Base-by-base conservation (phyloP, 2,329 filamentous ascomycete species). In the Fusarium sp. region DNA sequence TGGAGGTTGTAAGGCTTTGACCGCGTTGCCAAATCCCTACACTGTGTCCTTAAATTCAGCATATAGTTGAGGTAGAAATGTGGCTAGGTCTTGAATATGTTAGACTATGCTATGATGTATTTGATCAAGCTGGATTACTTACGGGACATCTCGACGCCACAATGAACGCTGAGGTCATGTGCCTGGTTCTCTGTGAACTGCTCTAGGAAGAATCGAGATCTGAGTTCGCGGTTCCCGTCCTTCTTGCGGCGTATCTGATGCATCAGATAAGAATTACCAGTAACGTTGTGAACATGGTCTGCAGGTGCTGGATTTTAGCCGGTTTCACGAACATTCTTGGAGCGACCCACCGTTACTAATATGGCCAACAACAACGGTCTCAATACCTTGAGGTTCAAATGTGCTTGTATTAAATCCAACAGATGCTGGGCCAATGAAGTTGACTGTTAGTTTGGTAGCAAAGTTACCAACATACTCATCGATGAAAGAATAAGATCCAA, bases 271-370 rank as follows among this genome's bases (percentile, higher is more conserved):
- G 26, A 47, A 20, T 47, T 47, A 18, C 20, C 20, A 8, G 43
- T 31, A 9, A 31, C 20, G 43, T 31, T 47, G 15, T n/a, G 29
- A 4, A 28, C 31, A 18, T 47, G 26, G 0, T 20, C 43, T 47
- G 3, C 4, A 18, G 2, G 1, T 3, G 1, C n/a, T n/a, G n/a
- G n/a, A n/a, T n/a, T n/a, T 47, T 3, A 47, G 26, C 10, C 7
- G 8, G 5, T 13, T 3, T 12, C 4, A 18, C 1, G 6, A 5
- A 31, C 18, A 3, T 5, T 23, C 6, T 4, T 5, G 5, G 18
- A 0, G 2, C 13, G 15, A 23, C n/a, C 3, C 3, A 47, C 44
- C 28, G 16, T 5, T 23, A 2, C 15, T 23, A 4, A 31, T 18
- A 23, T 47, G 44, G 7, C 26, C 44, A 4, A 11, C 29, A 6